Percentiles rank a stretch among this genome's conserved stretches.
Evolutionary conservation across 306 rosid species (phyloP).

Genomic region (Quillaja saponaria): DNA sequence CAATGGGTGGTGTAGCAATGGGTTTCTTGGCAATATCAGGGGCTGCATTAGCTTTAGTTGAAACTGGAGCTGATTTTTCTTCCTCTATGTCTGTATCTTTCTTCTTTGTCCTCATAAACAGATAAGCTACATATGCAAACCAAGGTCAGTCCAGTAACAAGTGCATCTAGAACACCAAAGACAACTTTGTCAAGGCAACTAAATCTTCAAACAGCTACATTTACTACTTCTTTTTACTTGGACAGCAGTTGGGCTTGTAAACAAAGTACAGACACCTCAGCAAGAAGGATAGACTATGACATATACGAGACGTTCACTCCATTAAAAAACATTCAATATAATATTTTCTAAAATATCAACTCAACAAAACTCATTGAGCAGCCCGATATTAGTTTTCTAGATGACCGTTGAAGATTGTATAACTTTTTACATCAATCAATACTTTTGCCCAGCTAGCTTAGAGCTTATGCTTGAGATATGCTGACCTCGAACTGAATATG

Average conservation of each 20-base stretch:
- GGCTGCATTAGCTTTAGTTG: slow-evolving; percentile 43
- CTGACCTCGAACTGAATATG: too few relatives aligned
- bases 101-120: slow-evolving; percentile 69
- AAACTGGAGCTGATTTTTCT: slow-evolving; percentile 32
- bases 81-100: slow-evolving; percentile 53
- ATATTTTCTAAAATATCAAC: neutral
- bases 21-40: slow-evolving; percentile 41
- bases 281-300: neutral
- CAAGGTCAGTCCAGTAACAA: slow-evolving; percentile 35
- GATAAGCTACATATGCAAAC: slow-evolving; percentile 51
- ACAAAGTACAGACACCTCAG: neutral
- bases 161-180: slow-evolving; percentile 6
- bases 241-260: slow-evolving; percentile 6
- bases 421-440: too few relatives aligned
- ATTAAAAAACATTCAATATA: neutral
- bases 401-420: too few relatives aligned
- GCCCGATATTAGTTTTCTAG: too few relatives aligned
- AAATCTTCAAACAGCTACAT: neutral
- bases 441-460: too few relatives aligned
- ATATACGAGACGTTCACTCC: neutral
- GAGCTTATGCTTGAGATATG: too few relatives aligned
- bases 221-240: neutral
- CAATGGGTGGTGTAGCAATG: slow-evolving; percentile 31
- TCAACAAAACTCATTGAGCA: neutral
- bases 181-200: slow-evolving; percentile 2